These are phyloP conservation scores for Fusarium globosum DNA, from an alignment of 2,329 filamentous ascomycete genomes.

Conservation along the genomic window DNA sequence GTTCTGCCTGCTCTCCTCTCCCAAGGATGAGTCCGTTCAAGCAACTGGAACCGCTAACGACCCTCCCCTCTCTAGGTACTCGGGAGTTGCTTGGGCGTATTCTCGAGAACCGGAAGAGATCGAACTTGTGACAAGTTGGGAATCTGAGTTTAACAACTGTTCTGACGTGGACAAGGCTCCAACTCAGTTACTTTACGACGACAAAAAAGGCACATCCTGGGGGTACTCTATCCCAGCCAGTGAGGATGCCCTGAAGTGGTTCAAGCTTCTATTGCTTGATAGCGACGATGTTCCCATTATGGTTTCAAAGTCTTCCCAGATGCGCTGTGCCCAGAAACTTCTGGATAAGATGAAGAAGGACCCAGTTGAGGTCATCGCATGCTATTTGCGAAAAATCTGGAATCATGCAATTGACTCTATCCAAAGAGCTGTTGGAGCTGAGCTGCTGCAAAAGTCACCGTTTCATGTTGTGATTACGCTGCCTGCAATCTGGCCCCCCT, in stretches of 20 bases:
- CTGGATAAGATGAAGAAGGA: conserved; percentile 27
- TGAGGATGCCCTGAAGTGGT: conserved; percentile 51
- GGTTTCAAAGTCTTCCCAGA: conserved; percentile 36
- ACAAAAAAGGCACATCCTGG: conserved; percentile 33
- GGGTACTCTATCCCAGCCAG: conserved; percentile 46
- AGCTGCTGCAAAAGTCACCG: conserved; percentile 21
- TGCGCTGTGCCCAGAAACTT: conserved; percentile 17
- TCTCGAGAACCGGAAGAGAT: conserved; percentile 43
- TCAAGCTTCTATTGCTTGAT: conserved; percentile 55
- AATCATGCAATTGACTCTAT: conserved; percentile 45
- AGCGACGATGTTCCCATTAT: conserved; percentile 42
- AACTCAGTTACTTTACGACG: conserved; percentile 40
- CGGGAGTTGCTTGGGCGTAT: conserved; percentile 55
- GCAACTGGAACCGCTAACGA: not conserved
- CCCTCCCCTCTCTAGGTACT: conserved; percentile 44
- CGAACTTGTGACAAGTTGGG: conserved; percentile 49
- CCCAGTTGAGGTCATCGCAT: conserved; percentile 44
- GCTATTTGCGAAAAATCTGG: conserved; percentile 51
- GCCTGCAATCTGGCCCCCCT: conserved; percentile 58
- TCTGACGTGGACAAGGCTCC: conserved; percentile 50
- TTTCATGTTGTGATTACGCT: conserved; percentile 56
- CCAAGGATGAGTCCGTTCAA: too few species aligned
- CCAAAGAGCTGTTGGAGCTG: conserved; percentile 7
- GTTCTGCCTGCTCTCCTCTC: not conserved
- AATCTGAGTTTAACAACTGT: conserved; percentile 31